A percentile compares a stretch with the other conserved stretches of the same genome.
phyloP scores from a whole-genome alignment of 2,329 filamentous ascomycete genomes.

The Sporothrix pallida region DNA sequence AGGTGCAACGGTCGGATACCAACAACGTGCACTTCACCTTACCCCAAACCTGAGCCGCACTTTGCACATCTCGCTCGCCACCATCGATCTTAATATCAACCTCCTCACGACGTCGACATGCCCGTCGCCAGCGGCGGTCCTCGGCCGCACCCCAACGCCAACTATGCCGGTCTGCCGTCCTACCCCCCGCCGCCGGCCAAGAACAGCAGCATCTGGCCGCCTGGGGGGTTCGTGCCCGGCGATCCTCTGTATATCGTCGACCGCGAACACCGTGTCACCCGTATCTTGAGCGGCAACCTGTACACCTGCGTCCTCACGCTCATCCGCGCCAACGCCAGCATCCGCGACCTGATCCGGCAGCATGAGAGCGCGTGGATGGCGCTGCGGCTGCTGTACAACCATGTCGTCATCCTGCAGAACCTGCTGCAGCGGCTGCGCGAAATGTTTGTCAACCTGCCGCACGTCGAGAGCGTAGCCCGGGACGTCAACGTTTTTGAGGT shows the following conservation, averaged over 20 bases:
- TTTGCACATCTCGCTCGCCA: neutral
- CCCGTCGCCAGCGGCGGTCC: constrained; percentile 8
- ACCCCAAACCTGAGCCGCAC: too few species aligned
- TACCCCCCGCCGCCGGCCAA: neutral
- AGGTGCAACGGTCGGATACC: neutral
- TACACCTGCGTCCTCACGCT: neutral
- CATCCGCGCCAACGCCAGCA: neutral
- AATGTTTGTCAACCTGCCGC: constrained; percentile 16
- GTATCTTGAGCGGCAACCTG: neutral
- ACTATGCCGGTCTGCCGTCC: constrained; percentile 6
- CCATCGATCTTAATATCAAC: neutral
- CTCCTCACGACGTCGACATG: neutral
- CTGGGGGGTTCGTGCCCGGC: neutral
- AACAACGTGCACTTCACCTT: neutral
- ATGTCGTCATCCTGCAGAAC: constrained; percentile 27
- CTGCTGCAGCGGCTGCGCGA: constrained; percentile 27
- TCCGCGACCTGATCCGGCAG: constrained; percentile 30
- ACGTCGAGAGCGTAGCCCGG: constrained; percentile 23
- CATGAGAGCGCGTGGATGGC: constrained; percentile 29
- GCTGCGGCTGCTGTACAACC: constrained; percentile 26
- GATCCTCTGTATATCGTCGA: neutral
- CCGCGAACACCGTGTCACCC: neutral
- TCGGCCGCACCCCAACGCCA: constrained; percentile 21
- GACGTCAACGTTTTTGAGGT: constrained; percentile 13
- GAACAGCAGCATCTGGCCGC: neutral